Evolutionary conservation across 768 basidiomycete species (phyloP).

Genomic region (Serpula lacrymans): DNA sequence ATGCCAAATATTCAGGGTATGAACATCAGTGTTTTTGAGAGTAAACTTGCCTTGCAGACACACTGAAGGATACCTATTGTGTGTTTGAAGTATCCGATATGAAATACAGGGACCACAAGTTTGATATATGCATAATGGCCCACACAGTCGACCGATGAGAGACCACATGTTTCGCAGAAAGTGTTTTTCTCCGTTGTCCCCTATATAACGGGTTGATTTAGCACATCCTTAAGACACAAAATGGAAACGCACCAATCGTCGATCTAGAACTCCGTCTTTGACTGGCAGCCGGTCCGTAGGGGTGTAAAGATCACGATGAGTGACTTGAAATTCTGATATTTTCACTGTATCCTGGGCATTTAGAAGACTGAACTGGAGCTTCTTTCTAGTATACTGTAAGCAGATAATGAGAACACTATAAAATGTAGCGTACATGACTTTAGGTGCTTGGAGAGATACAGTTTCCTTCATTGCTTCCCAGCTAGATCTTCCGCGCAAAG

Average conservation of each 20-base stretch:
- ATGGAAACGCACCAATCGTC: conserved; percentile 68
- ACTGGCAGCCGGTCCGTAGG: conserved; percentile 80
- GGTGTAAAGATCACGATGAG: conserved; percentile 88
- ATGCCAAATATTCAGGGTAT: conserved; percentile 2
- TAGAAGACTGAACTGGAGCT: conserved; percentile 92
- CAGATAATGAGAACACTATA: too few relatives aligned
- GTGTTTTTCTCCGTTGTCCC: conserved; percentile 93
- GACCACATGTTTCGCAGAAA: conserved; percentile 93
- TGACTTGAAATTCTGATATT: conserved; percentile 95
- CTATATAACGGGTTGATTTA: conserved; percentile 36
- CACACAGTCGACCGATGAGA: conserved; percentile 89
- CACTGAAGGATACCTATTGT: conserved; percentile 90
- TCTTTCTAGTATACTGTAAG: conserved; percentile 57
- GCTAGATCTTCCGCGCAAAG: too few relatives aligned
- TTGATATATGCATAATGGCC: conserved; percentile 99
- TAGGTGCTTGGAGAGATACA: conserved; percentile 74
- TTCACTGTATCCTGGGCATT: conserved; percentile 94
- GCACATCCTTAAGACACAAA: neutral
- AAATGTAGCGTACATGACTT: conserved; percentile 63
- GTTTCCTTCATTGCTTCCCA: conserved; percentile 70
- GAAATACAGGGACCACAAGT: conserved; percentile 93
- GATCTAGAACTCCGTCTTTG: conserved; percentile 89
- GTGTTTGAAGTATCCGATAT: conserved; percentile 98
- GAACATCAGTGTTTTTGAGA: neutral
- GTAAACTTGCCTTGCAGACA: conserved; percentile 80